A percentile compares a stretch with the other conserved stretches of the same genome.
phyloP scores from a whole-genome alignment of 805 yeast species.

The Candida broadrunensis region DNA sequence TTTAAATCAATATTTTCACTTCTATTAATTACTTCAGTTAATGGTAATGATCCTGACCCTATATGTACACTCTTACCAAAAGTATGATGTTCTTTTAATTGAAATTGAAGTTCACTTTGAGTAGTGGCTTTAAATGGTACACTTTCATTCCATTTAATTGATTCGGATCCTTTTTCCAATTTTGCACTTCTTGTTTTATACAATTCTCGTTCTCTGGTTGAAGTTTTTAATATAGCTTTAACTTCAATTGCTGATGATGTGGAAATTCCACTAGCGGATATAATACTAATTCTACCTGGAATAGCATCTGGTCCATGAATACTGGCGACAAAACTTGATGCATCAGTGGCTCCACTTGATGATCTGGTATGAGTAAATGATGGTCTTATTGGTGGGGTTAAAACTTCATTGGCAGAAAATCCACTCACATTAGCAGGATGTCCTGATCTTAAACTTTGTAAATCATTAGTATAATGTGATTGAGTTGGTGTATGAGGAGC shows the following conservation, averaged over 20 bases:
- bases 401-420: constrained; percentile 10
- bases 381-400: constrained; percentile 42
- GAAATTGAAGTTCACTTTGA: constrained; percentile 57
- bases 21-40: constrained; percentile 49
- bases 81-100: constrained; percentile 63
- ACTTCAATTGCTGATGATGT: constrained; percentile 41
- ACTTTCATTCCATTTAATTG: constrained; percentile 58
- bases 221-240: constrained; percentile 48
- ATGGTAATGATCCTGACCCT: constrained; percentile 53
- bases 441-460: constrained; percentile 36
- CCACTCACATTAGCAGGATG: constrained; percentile 3
- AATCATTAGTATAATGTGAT: constrained; percentile 25
- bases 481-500: constrained; percentile 1
- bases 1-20: constrained; percentile 36
- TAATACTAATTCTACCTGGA: constrained; percentile 55
- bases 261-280: constrained; percentile 45
- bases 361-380: constrained; percentile 15
- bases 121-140: constrained; percentile 64
- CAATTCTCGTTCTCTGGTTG: constrained; percentile 52
- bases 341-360: constrained; percentile 23
- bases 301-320: constrained; percentile 32
- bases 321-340: constrained; percentile 33
- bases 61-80: constrained; percentile 68
- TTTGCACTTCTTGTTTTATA: constrained; percentile 63
- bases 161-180: constrained; percentile 38